Conservation (phyloP, 495 filamentous ascomycete species). For the Podospora anserina region DNA sequence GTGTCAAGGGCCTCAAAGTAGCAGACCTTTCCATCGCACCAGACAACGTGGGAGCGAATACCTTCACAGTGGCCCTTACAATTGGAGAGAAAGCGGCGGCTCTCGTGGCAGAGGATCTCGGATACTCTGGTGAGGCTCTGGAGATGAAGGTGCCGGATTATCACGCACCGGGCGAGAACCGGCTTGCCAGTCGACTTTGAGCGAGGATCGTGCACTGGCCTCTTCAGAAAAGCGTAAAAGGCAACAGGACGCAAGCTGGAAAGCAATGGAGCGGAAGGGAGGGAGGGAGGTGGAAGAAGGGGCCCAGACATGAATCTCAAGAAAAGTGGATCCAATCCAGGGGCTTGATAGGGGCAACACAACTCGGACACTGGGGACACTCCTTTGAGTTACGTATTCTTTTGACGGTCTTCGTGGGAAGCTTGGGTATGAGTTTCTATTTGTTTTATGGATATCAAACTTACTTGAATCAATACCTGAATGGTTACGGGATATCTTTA, state of each 20-base stretch:
- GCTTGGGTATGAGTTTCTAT: too few relatives aligned
- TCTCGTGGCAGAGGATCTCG: slow-evolving; percentile 70
- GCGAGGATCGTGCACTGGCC: too few relatives aligned
- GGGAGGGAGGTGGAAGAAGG: not conserved
- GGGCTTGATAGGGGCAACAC: not conserved
- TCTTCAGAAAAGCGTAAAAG: not conserved
- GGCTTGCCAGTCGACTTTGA: slow-evolving; percentile 17
- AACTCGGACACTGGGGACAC: not conserved
- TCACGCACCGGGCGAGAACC: slow-evolving; percentile 54
- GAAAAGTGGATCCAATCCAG: not conserved
- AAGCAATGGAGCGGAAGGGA: not conserved
- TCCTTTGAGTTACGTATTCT: not conserved
- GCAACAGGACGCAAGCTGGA: not conserved
- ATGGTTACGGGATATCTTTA: too few relatives aligned
- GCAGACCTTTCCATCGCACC: slow-evolving; percentile 74
- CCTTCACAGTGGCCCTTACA: slow-evolving; percentile 69
- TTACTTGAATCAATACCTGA: too few relatives aligned
- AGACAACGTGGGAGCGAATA: slow-evolving; percentile 81
- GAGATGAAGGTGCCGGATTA: slow-evolving; percentile 72
- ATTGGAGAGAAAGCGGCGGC: slow-evolving; percentile 82
- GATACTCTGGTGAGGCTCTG: slow-evolving; percentile 68
- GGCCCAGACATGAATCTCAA: not conserved
- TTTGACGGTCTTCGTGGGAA: too few relatives aligned
- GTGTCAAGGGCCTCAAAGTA: slow-evolving; percentile 76
- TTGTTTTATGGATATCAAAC: too few relatives aligned